phyloP scores from a whole-genome alignment of 2,329 filamentous ascomycete genomes.

The Lomentospora prolificans region DNA sequence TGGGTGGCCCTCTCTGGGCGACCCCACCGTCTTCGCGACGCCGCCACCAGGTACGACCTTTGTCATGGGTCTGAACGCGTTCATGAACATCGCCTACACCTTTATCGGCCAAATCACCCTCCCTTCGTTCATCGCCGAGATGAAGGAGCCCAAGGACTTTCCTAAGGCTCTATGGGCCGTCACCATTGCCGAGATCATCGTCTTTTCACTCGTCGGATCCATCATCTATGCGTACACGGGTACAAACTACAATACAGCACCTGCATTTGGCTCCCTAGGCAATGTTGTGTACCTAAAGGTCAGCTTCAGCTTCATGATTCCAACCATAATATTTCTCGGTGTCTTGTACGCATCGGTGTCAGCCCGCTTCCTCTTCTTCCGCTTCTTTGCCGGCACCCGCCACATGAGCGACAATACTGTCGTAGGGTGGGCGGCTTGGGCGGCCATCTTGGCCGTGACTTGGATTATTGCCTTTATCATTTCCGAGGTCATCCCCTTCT shows the following conservation, averaged over 20 bases:
- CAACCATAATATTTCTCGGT: conserved; percentile 84
- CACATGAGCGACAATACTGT: conserved; percentile 77
- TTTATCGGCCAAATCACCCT: conserved; percentile 94
- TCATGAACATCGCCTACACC: conserved; percentile 92
- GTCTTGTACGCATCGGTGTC: conserved; percentile 87
- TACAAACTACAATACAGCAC: conserved; percentile 78
- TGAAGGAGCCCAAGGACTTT: conserved; percentile 73
- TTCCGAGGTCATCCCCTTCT: conserved; percentile 88
- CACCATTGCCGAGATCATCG: conserved; percentile 76
- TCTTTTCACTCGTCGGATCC: conserved; percentile 74
- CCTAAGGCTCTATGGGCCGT: conserved; percentile 88
- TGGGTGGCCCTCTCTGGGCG: conserved; percentile 29
- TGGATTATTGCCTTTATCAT: conserved; percentile 92
- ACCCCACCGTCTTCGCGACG: conserved; percentile 55
- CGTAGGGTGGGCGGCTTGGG: conserved; percentile 72
- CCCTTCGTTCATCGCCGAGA: conserved; percentile 91
- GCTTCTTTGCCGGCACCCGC: conserved; percentile 66
- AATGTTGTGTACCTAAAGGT: conserved; percentile 71
- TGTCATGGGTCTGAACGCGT: conserved; percentile 73
- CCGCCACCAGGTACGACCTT: conserved; percentile 66
- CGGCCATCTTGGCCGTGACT: conserved; percentile 54
- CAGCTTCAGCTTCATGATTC: conserved; percentile 90
- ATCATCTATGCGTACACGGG: conserved; percentile 83
- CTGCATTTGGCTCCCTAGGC: conserved; percentile 76
- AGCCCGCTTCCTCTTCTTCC: conserved; percentile 86